Percentiles rank a stretch among this genome's conserved stretches.
Conservation (phyloP, 768 basidiomycete genomes). For the Boletus rubescentipes region DNA sequence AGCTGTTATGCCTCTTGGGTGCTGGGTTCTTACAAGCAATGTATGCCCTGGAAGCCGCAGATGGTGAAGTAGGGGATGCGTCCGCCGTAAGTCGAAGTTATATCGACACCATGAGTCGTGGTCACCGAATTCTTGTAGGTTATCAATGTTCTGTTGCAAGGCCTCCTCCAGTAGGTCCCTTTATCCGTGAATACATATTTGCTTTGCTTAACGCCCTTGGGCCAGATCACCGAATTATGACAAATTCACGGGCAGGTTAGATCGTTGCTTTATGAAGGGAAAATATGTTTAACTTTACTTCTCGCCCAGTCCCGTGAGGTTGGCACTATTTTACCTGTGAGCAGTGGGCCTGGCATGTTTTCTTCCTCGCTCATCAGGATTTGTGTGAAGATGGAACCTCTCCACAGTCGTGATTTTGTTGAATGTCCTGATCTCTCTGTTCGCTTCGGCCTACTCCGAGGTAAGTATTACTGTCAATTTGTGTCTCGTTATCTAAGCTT, state of each 20-base stretch:
- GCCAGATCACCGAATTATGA: slow-evolving; percentile 64
- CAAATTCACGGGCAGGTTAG: slow-evolving; percentile 51
- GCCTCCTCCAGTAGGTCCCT: slow-evolving; percentile 65
- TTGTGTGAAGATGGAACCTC: slow-evolving; percentile 67
- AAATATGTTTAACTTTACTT: not conserved
- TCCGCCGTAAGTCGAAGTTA: slow-evolving; percentile 39
- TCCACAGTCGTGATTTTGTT: slow-evolving; percentile 80
- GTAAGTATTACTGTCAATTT: slow-evolving; percentile 40
- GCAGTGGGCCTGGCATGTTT: slow-evolving; percentile 21
- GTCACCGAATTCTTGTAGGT: slow-evolving; percentile 41
- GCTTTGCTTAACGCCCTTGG: not conserved
- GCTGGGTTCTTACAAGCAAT: slow-evolving; percentile 85
- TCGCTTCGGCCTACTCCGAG: slow-evolving; percentile 89
- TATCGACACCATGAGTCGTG: not conserved
- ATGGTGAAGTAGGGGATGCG: slow-evolving; percentile 64
- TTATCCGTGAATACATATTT: not conserved
- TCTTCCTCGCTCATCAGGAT: not conserved
- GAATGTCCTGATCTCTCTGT: slow-evolving; percentile 94
- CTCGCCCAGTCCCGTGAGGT: slow-evolving; percentile 47
- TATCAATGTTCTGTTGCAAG: slow-evolving; percentile 72
- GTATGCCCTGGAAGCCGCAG: slow-evolving; percentile 88
- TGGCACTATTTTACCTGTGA: slow-evolving; percentile 79
- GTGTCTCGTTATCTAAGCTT: not conserved
- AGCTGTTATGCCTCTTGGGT: slow-evolving; percentile 81
- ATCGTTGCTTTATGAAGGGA: not conserved